Conservation (phyloP, 2,329 filamentous ascomycete genomes). For the Aschersonia sp. region DNA sequence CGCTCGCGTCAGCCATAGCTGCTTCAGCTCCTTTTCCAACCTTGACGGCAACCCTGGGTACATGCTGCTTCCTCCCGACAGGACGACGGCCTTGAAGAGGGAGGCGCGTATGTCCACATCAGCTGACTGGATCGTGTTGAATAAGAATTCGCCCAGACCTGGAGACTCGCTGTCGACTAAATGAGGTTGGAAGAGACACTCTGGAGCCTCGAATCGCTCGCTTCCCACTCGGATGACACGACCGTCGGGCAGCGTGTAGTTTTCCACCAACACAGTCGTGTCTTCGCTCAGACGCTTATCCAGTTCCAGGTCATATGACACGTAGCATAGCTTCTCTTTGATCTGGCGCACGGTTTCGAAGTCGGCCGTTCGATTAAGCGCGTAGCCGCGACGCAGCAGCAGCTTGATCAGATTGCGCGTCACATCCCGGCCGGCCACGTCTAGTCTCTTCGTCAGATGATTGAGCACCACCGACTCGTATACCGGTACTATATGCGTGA, state of each 20-base stretch:
- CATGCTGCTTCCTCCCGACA: slow-evolving; percentile 97
- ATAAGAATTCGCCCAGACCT: slow-evolving; percentile 90
- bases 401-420: slow-evolving; percentile 97
- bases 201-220: slow-evolving; percentile 94
- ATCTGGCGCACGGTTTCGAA: slow-evolving; percentile 98
- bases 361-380: slow-evolving; percentile 93
- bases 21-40: slow-evolving; percentile 96
- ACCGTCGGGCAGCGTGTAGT: slow-evolving; percentile 92
- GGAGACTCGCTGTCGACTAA: slow-evolving; percentile 95
- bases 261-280: slow-evolving; percentile 92
- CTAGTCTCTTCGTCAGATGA: slow-evolving; percentile 84
- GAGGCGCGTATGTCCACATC: slow-evolving; percentile 91
- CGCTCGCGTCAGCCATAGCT: slow-evolving; percentile 90
- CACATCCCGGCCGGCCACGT: slow-evolving; percentile 92
- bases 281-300: slow-evolving; percentile 95
- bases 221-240: slow-evolving; percentile 92
- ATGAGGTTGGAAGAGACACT: slow-evolving; percentile 97
- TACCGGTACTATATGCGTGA: slow-evolving; percentile 96
- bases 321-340: slow-evolving; percentile 99
- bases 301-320: slow-evolving; percentile 92
- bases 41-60: slow-evolving; percentile 91
- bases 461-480: slow-evolving; percentile 98
- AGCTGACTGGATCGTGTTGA: slow-evolving; percentile 95
- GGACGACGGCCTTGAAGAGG: slow-evolving; percentile 92
- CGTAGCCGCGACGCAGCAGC: slow-evolving; percentile 84